Evolutionary conservation across 2,329 filamentous ascomycete species (phyloP).

Genomic region (Gaeumannomyces tritici): DNA sequence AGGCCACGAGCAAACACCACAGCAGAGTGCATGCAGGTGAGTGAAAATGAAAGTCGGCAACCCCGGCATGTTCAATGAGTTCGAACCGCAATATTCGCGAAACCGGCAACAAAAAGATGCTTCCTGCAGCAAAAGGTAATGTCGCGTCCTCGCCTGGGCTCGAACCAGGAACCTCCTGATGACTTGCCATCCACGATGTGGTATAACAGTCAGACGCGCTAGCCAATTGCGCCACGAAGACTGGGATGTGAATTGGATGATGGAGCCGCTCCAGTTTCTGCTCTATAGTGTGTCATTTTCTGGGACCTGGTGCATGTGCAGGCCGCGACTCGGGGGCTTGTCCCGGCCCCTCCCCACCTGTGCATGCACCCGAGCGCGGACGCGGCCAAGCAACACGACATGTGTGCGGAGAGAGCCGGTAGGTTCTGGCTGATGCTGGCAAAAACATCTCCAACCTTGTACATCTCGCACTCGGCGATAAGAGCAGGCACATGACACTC

Average conservation of each 20-base stretch:
- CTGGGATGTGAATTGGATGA: background rate
- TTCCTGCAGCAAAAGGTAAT: background rate
- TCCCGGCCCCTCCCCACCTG: background rate
- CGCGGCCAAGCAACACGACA: too few species aligned
- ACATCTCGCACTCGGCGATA: too few species aligned
- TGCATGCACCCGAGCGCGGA: too few species aligned
- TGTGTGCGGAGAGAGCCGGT: too few species aligned
- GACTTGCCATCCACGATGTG: background rate
- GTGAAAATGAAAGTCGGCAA: too few species aligned
- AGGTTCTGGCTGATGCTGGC: too few species aligned
- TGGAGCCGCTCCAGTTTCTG: background rate
- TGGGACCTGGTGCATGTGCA: background rate
- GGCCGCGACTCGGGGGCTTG: background rate
- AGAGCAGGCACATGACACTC: too few species aligned
- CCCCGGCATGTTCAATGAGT: too few species aligned
- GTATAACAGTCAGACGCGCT: constrained; percentile 51
- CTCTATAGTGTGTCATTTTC: background rate
- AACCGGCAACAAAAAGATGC: background rate
- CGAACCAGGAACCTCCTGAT: background rate
- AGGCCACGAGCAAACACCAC: too few species aligned
- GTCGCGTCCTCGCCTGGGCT: background rate
- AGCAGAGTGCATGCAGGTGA: too few species aligned
- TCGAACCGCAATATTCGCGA: too few species aligned
- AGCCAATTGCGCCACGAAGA: constrained; percentile 40
- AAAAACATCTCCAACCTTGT: too few species aligned